Conservation (phyloP, 257 asterid genomes). For the Apocynum venetum region DNA sequence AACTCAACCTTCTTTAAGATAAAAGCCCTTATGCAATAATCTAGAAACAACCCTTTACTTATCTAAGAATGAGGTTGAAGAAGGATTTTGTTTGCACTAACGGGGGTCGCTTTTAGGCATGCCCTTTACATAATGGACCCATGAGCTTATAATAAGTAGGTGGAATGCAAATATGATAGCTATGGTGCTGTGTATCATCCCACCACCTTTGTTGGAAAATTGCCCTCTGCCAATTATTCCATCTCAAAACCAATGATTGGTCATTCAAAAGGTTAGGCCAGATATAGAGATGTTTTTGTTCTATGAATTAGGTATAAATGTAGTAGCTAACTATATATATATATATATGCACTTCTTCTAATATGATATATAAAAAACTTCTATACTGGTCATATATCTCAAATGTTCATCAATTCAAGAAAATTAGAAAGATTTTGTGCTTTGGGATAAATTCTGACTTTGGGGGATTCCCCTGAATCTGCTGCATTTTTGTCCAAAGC, state of each 20-base stretch:
- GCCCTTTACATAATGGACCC: constrained; percentile 30
- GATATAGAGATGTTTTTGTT: constrained; percentile 7
- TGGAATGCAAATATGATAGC: constrained; percentile 15
- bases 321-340: not conserved
- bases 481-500: constrained; percentile 3
- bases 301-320: constrained; percentile 23
- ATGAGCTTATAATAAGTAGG: constrained; percentile 25
- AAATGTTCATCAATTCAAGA: constrained; percentile 9
- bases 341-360: not conserved
- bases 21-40: constrained; percentile 22
- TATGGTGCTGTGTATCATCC: constrained; percentile 13
- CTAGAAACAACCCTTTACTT: constrained; percentile 25
- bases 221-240: constrained; percentile 26
- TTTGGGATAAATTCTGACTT: not conserved
- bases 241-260: constrained; percentile 25
- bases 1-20: constrained; percentile 18
- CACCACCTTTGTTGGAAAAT: constrained; percentile 20
- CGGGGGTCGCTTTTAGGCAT: not conserved
- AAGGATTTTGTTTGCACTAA: constrained; percentile 28
- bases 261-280: constrained; percentile 19
- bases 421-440: not conserved
- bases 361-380: too few relatives aligned
- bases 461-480: constrained; percentile 14
- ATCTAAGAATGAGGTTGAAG: constrained; percentile 7
- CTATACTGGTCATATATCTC: not conserved